Evolutionary conservation across 768 basidiomycete species (phyloP).

Genomic region (Rhizopogon roseolus): DNA sequence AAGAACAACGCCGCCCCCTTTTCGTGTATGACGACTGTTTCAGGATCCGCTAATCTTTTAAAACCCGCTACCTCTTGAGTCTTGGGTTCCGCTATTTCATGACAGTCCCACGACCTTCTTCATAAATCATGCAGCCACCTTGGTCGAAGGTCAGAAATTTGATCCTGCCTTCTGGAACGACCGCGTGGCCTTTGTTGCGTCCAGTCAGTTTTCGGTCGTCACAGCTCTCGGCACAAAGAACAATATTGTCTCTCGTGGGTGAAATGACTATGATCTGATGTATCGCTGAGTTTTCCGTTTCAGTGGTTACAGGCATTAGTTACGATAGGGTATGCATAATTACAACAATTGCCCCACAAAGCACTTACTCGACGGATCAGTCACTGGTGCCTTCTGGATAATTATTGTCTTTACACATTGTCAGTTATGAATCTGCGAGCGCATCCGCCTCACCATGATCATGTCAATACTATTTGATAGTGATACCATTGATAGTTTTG

Average conservation of each 20-base stretch:
- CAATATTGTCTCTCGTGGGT: constrained; percentile 37
- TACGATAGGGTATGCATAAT: constrained; percentile 21
- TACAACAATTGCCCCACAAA: not conserved
- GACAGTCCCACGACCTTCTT: not conserved
- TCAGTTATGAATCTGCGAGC: too few relatives aligned
- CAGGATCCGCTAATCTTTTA: too few relatives aligned
- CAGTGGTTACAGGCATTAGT: constrained; percentile 24
- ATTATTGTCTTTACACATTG: too few relatives aligned
- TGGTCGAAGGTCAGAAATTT: not conserved
- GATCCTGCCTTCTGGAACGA: constrained; percentile 21
- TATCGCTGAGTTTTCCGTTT: not conserved
- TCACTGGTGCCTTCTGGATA: too few relatives aligned
- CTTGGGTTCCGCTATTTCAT: too few relatives aligned
- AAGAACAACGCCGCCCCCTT: too few relatives aligned
- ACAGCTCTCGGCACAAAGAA: constrained; percentile 46
- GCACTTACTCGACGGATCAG: constrained; percentile 1
- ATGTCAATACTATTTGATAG: too few relatives aligned
- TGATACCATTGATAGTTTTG: too few relatives aligned
- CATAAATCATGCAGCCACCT: constrained; percentile 1
- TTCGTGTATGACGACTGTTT: too few relatives aligned
- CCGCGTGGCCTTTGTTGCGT: constrained; percentile 27
- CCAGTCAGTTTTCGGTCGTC: constrained; percentile 37
- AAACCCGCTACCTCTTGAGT: too few relatives aligned
- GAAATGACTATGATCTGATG: not conserved
- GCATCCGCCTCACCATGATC: too few relatives aligned